These are phyloP conservation scores for Pogostemon cablin DNA, from an alignment of 257 asterid species.

Conservation along the genomic window DNA sequence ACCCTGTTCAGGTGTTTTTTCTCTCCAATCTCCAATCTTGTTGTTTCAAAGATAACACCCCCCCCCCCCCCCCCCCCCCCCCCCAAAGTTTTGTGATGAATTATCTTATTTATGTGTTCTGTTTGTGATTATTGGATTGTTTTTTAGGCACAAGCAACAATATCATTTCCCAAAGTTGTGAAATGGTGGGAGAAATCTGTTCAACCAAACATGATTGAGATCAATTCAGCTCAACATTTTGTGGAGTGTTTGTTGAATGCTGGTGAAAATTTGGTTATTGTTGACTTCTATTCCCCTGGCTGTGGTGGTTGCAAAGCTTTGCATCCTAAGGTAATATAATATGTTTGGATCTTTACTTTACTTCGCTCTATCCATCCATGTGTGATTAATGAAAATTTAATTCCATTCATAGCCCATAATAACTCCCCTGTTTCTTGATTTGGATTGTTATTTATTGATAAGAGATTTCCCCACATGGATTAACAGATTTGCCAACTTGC, in stretches of 20 bases:
- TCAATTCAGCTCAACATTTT: conserved; percentile 66
- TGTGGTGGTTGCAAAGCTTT: conserved; percentile 95
- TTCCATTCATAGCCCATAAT: background rate
- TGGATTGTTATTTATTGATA: background rate
- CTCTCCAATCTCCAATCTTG: background rate
- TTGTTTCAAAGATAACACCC: too few relatives aligned
- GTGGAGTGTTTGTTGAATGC: conserved; percentile 67
- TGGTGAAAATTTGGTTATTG: conserved; percentile 76
- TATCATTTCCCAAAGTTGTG: conserved; percentile 50
- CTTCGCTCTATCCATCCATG: background rate
- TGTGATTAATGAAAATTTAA: background rate
- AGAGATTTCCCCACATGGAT: background rate
- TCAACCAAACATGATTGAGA: conserved; percentile 82
- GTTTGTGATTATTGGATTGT: background rate
- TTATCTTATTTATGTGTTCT: background rate
- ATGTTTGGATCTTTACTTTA: background rate
- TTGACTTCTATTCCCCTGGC: conserved; percentile 92
- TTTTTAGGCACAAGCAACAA: conserved; percentile 64
- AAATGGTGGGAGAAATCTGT: conserved; percentile 94
- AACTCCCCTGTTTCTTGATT: background rate
- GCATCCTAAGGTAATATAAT: conserved; percentile 76
- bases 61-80: too few relatives aligned
- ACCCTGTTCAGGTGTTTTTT: conserved; percentile 47
- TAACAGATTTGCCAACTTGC: conserved; percentile 90
- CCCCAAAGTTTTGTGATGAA: background rate